Evolutionary conservation across 169 alveolate genomes (phyloP).

Genomic region (Babesia ovis): DNA sequence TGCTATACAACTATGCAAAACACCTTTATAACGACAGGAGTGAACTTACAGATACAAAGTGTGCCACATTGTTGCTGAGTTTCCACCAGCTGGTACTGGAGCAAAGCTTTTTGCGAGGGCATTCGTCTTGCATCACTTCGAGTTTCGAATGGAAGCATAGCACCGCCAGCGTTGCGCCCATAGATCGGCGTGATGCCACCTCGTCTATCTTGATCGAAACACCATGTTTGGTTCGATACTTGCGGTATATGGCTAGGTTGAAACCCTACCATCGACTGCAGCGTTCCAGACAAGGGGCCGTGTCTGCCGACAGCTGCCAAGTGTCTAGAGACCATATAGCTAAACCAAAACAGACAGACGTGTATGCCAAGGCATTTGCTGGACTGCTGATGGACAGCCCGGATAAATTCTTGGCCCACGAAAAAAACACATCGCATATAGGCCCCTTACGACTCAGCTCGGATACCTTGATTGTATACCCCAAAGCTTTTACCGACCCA

Average conservation of each 20-base stretch:
- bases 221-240: slow-evolving; percentile 5
- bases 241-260: slow-evolving; percentile 32
- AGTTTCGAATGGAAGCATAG: slow-evolving; percentile 32
- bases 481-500: slow-evolving; percentile 26
- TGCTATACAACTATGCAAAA: slow-evolving; percentile 39
- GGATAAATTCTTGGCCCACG: no score
- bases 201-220: slow-evolving; percentile 4
- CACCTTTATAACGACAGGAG: slow-evolving; percentile 27
- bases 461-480: slow-evolving; percentile 27
- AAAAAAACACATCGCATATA: slow-evolving; percentile 8
- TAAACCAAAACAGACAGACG: background rate
- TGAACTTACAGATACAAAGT: slow-evolving; percentile 38
- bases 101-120: slow-evolving; percentile 10
- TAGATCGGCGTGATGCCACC: background rate
- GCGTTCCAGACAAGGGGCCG: background rate
- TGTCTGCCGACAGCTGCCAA: background rate
- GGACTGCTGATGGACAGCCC: no score
- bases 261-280: slow-evolving; percentile 29
- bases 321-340: background rate
- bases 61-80: slow-evolving; percentile 35
- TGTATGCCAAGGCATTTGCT: slow-evolving; percentile 2
- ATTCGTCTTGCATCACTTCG: background rate
- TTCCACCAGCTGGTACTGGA: slow-evolving; percentile 25
- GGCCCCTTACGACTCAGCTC: slow-evolving; percentile 50
- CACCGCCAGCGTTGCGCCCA: background rate